These are phyloP conservation scores for Suhomyces atakaporum DNA, from an alignment of 1,139 yeast species.

Conservation along the genomic window DNA sequence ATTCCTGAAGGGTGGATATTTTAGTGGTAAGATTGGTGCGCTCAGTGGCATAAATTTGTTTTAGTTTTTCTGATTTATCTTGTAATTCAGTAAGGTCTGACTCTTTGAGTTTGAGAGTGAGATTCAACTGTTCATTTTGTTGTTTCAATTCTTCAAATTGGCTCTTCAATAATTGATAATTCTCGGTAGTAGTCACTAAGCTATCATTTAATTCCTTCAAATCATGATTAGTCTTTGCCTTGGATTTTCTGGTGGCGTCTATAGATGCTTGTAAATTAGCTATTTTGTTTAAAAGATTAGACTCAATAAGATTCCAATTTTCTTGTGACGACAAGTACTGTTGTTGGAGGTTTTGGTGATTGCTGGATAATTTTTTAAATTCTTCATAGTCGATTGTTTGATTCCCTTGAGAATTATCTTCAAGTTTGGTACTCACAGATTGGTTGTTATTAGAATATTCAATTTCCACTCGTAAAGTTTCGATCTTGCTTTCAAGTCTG, in stretches of 20 bases:
- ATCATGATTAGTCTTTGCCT: slow-evolving; percentile 33
- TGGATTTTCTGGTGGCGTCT: slow-evolving; percentile 37
- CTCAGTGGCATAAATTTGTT: slow-evolving; percentile 34
- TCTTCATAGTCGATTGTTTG: slow-evolving; percentile 30
- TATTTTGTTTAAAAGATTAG: slow-evolving; percentile 49
- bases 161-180: slow-evolving; percentile 22
- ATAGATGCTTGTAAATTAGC: slow-evolving; percentile 43
- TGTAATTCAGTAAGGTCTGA: slow-evolving; percentile 28
- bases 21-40: slow-evolving; percentile 30
- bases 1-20: slow-evolving; percentile 28
- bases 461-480: slow-evolving; percentile 35
- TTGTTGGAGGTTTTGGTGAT: slow-evolving; percentile 58
- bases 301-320: slow-evolving; percentile 66
- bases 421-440: slow-evolving; percentile 4
- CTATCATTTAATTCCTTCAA: slow-evolving; percentile 26
- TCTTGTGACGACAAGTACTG: slow-evolving; percentile 68
- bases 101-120: slow-evolving; percentile 27
- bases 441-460: slow-evolving; percentile 19
- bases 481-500: slow-evolving; percentile 53
- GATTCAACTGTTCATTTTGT: slow-evolving; percentile 23
- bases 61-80: slow-evolving; percentile 34
- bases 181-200: slow-evolving; percentile 26
- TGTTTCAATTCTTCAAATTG: slow-evolving; percentile 15
- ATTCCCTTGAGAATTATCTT: slow-evolving; percentile 15
- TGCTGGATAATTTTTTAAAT: slow-evolving; percentile 41